Conservation (phyloP, 176 grass and related monocot species). For the Oryza meridionalis region DNA sequence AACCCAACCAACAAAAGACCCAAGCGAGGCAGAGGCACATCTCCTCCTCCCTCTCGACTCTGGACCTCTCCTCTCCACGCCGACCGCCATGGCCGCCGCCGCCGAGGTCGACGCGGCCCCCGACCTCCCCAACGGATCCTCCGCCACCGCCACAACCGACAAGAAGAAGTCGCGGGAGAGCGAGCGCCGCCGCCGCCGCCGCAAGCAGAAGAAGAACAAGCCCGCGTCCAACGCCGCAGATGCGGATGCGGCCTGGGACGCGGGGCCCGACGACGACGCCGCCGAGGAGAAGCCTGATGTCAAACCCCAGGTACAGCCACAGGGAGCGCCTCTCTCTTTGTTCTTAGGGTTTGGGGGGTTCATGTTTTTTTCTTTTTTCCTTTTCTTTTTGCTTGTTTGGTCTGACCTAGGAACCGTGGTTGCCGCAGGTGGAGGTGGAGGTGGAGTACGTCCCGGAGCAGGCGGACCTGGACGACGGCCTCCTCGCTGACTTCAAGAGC, state of each 20-base stretch:
- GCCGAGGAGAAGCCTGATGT: slow-evolving; percentile 39
- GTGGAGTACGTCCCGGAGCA: slow-evolving; percentile 91
- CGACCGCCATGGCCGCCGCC: slow-evolving; percentile 39
- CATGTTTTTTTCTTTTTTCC: too few species aligned
- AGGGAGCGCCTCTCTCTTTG: not conserved
- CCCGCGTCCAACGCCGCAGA: not conserved
- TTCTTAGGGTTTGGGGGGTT: not conserved
- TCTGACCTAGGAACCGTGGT: not conserved
- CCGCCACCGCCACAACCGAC: not conserved
- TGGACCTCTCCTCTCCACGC: not conserved
- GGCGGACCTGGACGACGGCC: slow-evolving; percentile 65
- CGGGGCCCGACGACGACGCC: not conserved
- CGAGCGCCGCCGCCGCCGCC: slow-evolving; percentile 55
- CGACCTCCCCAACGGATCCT: slow-evolving; percentile 14
- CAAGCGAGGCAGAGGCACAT: not conserved
- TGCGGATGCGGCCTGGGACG: not conserved
- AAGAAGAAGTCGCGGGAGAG: slow-evolving; percentile 60
- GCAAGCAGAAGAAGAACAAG: slow-evolving; percentile 75
- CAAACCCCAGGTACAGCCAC: slow-evolving; percentile 23
- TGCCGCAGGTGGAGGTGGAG: slow-evolving; percentile 58
- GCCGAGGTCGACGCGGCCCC: slow-evolving; percentile 19
- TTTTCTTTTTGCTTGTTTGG: not conserved
- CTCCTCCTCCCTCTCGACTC: not conserved
- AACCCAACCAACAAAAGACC: not conserved
- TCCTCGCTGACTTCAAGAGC: slow-evolving; percentile 74